Evolutionary conservation across 805 yeast genomes (phyloP).

Genomic region (Yarrowia bubula): DNA sequence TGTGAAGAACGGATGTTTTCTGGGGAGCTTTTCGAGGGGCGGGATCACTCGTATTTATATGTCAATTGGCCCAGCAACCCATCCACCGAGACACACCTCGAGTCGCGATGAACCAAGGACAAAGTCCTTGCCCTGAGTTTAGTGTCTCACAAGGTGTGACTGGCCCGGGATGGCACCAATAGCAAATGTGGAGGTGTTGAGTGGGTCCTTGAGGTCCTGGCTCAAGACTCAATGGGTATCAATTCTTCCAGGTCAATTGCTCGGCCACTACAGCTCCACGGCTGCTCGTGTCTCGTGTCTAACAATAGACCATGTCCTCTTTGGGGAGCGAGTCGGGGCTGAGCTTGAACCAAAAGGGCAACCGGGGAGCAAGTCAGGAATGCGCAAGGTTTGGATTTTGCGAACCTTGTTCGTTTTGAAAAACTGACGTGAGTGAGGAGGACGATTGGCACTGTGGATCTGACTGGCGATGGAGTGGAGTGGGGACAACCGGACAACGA

Average conservation of each 20-base stretch:
- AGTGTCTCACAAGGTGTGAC: not conserved
- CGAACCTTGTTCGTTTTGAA: not conserved
- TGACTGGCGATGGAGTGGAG: not conserved
- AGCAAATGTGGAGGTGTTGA: not conserved
- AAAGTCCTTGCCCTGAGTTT: constrained; percentile 17
- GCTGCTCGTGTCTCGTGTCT: not conserved
- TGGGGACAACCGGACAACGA: not conserved
- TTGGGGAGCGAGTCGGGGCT: constrained; percentile 5
- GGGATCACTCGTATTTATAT: constrained; percentile 14
- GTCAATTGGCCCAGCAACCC: constrained; percentile 13
- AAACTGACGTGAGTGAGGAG: not conserved
- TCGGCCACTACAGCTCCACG: not conserved
- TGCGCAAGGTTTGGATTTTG: constrained; percentile 7
- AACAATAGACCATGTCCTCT: constrained; percentile 1
- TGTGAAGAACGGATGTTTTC: constrained; percentile 3
- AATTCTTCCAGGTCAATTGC: not conserved
- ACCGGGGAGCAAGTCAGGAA: constrained; percentile 24
- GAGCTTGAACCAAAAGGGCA: constrained; percentile 14
- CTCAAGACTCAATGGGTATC: no score
- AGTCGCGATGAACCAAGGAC: constrained; percentile 8
- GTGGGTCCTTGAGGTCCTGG: no score
- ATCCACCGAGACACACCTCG: not conserved
- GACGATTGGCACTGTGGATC: not conserved
- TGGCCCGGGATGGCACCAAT: not conserved
- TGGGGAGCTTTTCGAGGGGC: not conserved